Conservation (phyloP, 2,329 filamentous ascomycete species). For the Fusarium nematophilum region DNA sequence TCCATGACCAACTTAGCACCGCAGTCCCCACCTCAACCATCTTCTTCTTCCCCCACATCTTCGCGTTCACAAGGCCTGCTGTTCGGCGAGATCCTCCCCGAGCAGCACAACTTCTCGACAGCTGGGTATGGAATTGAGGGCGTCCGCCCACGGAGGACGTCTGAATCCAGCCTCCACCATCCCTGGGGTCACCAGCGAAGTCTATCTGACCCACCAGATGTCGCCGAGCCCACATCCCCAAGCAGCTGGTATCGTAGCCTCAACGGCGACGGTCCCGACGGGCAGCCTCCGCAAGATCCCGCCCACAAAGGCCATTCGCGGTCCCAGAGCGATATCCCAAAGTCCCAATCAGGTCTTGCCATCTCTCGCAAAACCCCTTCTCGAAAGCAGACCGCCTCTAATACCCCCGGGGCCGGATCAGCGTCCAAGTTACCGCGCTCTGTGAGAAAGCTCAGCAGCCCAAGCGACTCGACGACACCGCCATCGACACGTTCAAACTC, state of each 20-base stretch:
- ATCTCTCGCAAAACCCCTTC: slow-evolving; percentile 48
- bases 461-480: slow-evolving; percentile 60
- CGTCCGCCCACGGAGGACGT: slow-evolving; percentile 69
- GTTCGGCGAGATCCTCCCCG: slow-evolving; percentile 80
- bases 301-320: slow-evolving; percentile 55
- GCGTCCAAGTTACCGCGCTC: slow-evolving; percentile 61
- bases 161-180: slow-evolving; percentile 75
- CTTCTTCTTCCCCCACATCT: slow-evolving; percentile 49
- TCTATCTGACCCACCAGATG: slow-evolving; percentile 64
- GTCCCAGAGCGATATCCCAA: slow-evolving; percentile 70
- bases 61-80: slow-evolving; percentile 65
- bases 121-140: slow-evolving; percentile 71
- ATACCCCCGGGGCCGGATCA: slow-evolving; percentile 42
- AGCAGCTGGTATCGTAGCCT: slow-evolving; percentile 71
- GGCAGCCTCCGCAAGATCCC: slow-evolving; percentile 35
- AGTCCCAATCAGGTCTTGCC: slow-evolving; percentile 48
- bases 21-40: slow-evolving; percentile 48
- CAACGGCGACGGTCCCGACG: slow-evolving; percentile 39
- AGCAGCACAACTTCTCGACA: slow-evolving; percentile 63
- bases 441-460: slow-evolving; percentile 57
- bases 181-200: slow-evolving; percentile 63
- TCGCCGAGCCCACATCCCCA: slow-evolving; percentile 70
- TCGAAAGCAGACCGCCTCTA: slow-evolving; percentile 38
- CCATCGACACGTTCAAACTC: slow-evolving; percentile 68
- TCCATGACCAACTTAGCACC: slow-evolving; percentile 49